phyloP scores from a whole-genome alignment of 2,329 filamentous ascomycete genomes.

The Aspergillus puulaauensis region DNA sequence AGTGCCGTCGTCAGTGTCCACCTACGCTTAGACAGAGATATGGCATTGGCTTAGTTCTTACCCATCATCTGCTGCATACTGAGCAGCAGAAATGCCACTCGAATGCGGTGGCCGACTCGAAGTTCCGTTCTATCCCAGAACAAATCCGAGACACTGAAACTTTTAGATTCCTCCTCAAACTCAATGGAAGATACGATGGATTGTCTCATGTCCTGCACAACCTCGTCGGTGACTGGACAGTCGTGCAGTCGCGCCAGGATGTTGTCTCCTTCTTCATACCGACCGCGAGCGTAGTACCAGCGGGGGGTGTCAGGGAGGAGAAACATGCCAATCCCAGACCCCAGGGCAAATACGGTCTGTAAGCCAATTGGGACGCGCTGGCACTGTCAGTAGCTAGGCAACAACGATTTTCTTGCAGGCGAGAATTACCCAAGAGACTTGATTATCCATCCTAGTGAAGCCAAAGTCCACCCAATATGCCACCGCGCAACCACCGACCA shows the following conservation, averaged over 20 bases:
- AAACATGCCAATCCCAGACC: not conserved
- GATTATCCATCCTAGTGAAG: not conserved
- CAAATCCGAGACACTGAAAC: not conserved
- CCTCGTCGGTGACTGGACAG: not conserved
- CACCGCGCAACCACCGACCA: not conserved
- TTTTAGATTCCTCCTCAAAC: not conserved
- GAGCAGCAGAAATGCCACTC: not conserved
- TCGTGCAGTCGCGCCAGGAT: not conserved
- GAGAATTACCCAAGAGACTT: not conserved
- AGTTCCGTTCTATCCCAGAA: not conserved
- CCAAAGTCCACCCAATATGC: conserved; percentile 4
- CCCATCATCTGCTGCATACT: conserved; percentile 5
- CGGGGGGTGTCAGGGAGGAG: not conserved
- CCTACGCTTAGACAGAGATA: too few relatives aligned
- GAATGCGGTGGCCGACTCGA: not conserved
- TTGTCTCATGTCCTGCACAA: not conserved
- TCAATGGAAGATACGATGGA: not conserved
- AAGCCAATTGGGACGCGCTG: not conserved
- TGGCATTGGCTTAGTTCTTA: not conserved
- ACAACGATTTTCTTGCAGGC: too few relatives aligned
- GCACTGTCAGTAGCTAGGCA: not conserved
- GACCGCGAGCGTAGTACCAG: conserved; percentile 2
- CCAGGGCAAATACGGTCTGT: not conserved
- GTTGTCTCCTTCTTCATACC: not conserved
- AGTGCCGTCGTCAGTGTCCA: too few relatives aligned